Evolutionary conservation across 2,329 filamentous ascomycete species (phyloP).

Genomic region (Xylariaceae sp.): DNA sequence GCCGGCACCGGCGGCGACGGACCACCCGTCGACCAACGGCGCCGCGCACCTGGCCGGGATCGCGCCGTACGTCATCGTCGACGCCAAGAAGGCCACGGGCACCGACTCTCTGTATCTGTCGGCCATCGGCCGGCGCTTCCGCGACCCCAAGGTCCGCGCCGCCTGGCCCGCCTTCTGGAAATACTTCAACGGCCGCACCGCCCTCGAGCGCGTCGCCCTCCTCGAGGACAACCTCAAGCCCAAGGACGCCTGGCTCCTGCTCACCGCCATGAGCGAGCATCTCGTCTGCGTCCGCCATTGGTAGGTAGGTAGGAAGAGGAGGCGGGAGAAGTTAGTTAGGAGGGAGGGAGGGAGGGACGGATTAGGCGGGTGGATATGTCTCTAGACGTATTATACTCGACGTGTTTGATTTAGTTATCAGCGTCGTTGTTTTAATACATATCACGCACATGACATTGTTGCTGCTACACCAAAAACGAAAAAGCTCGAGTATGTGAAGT

Average conservation of each 20-base stretch:
- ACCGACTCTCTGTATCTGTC: slow-evolving; percentile 73
- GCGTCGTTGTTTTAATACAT: no score
- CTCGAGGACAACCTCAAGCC: slow-evolving; percentile 78
- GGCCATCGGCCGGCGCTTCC: slow-evolving; percentile 58
- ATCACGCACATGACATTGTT: no score
- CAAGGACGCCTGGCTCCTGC: slow-evolving; percentile 73
- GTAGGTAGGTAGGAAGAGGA: slow-evolving; percentile 44
- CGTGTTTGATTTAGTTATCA: no score
- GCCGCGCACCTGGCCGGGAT: slow-evolving; percentile 60
- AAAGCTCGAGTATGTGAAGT: slow-evolving; percentile 16
- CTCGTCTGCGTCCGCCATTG: slow-evolving; percentile 71
- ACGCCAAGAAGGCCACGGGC: slow-evolving; percentile 77
- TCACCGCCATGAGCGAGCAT: slow-evolving; percentile 69
- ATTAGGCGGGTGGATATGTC: no score
- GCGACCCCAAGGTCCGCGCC: slow-evolving; percentile 51
- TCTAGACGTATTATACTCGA: no score
- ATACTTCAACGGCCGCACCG: slow-evolving; percentile 85
- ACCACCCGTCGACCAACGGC: slow-evolving; percentile 60
- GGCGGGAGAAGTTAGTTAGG: neutral
- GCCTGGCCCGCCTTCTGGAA: slow-evolving; percentile 76
- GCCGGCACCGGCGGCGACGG: slow-evolving; percentile 50
- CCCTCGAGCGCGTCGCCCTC: slow-evolving; percentile 84
- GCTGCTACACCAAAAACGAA: no score
- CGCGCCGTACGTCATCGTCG: slow-evolving; percentile 70
- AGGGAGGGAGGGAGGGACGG: neutral